Evolutionary conservation across 140 eudicot genomes (phyloP), one percentile per base, ranked within the genome.

Genomic region (Bidens hawaiensis): DNA sequence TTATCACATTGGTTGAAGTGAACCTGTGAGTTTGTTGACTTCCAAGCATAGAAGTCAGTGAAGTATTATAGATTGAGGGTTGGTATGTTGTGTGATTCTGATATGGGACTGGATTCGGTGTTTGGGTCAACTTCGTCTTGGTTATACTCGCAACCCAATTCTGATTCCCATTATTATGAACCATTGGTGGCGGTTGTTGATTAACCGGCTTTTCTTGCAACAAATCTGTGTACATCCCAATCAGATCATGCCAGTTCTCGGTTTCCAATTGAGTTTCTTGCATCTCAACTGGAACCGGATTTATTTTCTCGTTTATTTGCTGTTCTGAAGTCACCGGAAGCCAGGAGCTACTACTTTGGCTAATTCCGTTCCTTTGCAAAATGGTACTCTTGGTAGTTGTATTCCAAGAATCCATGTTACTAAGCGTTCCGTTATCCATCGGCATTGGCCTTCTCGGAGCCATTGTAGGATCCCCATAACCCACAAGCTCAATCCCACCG

Each of bases 231-330:
- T 85, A 82, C 28, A 82, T 60, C 27, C 86, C 89, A 3, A 85
- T 6, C 72, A 82, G 68, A 8, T 85, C 89, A n/a, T n/a, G 42
- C 89, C 89, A 85, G 13, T 75, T 75, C 61, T 69, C 77, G 21
- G 6, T 68, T 55, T 34, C 81, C 3, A 19, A n/a, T 27, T 64
- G 76, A 67, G 34, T 70, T 38, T 46, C 65, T 21, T 67, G 86
- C 75, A 60, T 60, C 11, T 63, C 75, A 12, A 57, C 51, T 0
- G 71, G 64, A 17, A 43, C 58, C 11, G 25, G 34, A 17, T 64
- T 59, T 21, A 77, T 40, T 52, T 64, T 67, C 40, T 19, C 4
- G 79, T 7, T 68, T 26, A 26, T 53, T 4, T 53, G 78, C 60
- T 61, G 76, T 9, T 49, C 66, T 15, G 88, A 82, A 17, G 81